Conservation (phyloP, 2,329 filamentous ascomycete genomes). For the Fusarium sp. region DNA sequence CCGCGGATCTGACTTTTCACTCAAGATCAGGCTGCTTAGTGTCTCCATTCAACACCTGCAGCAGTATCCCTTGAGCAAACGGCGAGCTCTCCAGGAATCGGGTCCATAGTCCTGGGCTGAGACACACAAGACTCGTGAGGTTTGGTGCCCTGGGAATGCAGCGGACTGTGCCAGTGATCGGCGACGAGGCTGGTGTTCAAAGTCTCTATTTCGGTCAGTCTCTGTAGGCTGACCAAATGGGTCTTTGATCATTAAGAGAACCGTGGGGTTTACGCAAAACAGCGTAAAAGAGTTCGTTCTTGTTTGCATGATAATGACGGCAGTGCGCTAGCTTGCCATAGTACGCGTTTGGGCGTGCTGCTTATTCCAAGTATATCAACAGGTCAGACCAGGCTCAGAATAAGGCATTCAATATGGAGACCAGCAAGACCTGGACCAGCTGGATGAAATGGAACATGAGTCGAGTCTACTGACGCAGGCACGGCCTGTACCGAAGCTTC, state of each 20-base stretch:
- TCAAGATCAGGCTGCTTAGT: slow-evolving; percentile 26
- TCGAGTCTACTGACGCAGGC: slow-evolving; percentile 17
- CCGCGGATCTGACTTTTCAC: slow-evolving; percentile 14
- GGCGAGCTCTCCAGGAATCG: slow-evolving; percentile 32
- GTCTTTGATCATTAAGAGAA: slow-evolving; percentile 17
- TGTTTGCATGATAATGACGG: slow-evolving; percentile 4
- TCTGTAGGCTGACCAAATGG: slow-evolving; percentile 6
- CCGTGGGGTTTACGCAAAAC: slow-evolving; percentile 26
- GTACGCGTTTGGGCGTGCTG: slow-evolving; percentile 4
- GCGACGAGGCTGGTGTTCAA: slow-evolving; percentile 27
- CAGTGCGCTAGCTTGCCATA: slow-evolving; percentile 4
- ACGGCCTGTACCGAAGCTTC: slow-evolving; percentile 19
- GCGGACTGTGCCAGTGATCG: slow-evolving; percentile 24
- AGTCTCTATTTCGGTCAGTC: slow-evolving; percentile 12
- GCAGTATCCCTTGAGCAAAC: slow-evolving; percentile 19
- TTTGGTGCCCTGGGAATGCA: slow-evolving; percentile 39
- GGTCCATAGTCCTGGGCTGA: slow-evolving; percentile 38
- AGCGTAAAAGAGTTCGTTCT: slow-evolving; percentile 3
- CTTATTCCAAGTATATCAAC: slow-evolving; percentile 18
- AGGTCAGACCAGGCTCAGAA: slow-evolving; percentile 9
- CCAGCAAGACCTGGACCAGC: slow-evolving; percentile 19
- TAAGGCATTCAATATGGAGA: slow-evolving; percentile 26
- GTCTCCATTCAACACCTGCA: slow-evolving; percentile 17
- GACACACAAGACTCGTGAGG: slow-evolving; percentile 33
- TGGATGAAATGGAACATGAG: slow-evolving; percentile 21